Evolutionary conservation across 2,329 filamentous ascomycete species (phyloP), one percentile per base, ranked within the genome.

Genomic region (Beauveria brongniartii): DNA sequence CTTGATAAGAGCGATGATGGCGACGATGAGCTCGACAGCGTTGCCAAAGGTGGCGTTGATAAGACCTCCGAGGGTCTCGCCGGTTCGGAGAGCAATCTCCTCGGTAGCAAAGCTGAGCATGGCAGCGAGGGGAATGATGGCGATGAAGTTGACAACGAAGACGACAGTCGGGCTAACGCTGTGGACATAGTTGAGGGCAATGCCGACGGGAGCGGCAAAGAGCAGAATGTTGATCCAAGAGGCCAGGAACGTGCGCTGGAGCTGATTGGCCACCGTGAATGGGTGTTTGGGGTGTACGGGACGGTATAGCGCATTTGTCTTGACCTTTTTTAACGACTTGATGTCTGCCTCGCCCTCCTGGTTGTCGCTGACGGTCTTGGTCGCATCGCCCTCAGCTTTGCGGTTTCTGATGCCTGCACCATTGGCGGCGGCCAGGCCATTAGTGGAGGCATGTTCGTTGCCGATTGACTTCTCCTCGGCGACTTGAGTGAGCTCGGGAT

Each of bases 31-130:
- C 71, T 96, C 91, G 63, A 95, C 91, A 5, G 91, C 91, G 69
- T 96, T 95, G 83, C 92, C 93, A 71, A 97, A 97, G 2, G 89
- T 89, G 7, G 92, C 92, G 69, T 97, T 97, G 61, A 97, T 80
- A 41, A 97, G 78, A 61, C 92, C 93, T 64, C 93, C 93, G 2
- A 96, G 77, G 0, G 90, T 92, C 72, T 97, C 92, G 55, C 92
- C 92, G 0, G 87, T 88, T 61, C 87, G 82, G 59, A 92, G 75
- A 3, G 92, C 90, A 65, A 97, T 88, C 73, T 96, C 92, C 72
- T 97, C 93, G 0, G 93, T 97, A 0, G 91, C 90, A 69, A 89
- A 96, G 67, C 89, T 88, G 26, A 97, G 80, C 78, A 96, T 87
- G 16, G 88, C 90, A 3, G 93, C 93, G 46, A 97, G 80, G 0